Conservation (phyloP, 495 filamentous ascomycete genomes). For the Neurospora sp. region DNA sequence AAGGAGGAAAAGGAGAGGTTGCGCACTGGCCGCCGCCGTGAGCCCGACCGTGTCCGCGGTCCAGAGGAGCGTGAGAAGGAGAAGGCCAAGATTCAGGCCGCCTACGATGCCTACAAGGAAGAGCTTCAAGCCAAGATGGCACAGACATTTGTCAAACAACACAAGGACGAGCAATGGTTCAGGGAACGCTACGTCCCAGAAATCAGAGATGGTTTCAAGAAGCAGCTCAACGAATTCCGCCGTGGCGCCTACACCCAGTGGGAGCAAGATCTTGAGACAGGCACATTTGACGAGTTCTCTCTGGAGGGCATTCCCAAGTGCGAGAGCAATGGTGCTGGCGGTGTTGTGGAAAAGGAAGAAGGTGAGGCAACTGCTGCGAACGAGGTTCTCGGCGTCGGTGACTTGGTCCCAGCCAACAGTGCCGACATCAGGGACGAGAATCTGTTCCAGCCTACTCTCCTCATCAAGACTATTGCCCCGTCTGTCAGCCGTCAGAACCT, state of each 20-base stretch:
- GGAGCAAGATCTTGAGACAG: constrained; percentile 70
- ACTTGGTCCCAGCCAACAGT: constrained; percentile 69
- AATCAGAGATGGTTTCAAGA: constrained; percentile 56
- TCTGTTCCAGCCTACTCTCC: constrained; percentile 72
- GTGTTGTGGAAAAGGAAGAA: constrained; percentile 86
- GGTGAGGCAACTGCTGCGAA: constrained; percentile 82
- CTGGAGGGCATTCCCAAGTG: constrained; percentile 92
- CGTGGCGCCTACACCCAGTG: constrained; percentile 67
- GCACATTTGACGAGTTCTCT: constrained; percentile 87
- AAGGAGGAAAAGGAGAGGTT: constrained; percentile 79
- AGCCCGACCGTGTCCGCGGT: constrained; percentile 59
- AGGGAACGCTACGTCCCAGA: constrained; percentile 87
- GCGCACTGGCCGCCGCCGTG: constrained; percentile 62
- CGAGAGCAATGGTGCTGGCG: constrained; percentile 79
- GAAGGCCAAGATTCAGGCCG: constrained; percentile 77
- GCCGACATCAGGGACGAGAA: constrained; percentile 78
- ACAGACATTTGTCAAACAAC: constrained; percentile 73
- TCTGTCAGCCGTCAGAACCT: constrained; percentile 92
- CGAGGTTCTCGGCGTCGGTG: constrained; percentile 84
- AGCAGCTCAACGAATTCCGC: constrained; percentile 63
- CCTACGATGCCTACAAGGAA: constrained; percentile 91
- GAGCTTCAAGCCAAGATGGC: constrained; percentile 89
- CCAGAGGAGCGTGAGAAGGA: constrained; percentile 85
- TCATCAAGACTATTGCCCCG: constrained; percentile 97
- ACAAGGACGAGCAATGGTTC: constrained; percentile 96